Evolutionary conservation across 129 eudicot genomes (phyloP), one percentile per base, ranked within the genome.

Genomic region (Flaveria brownii): DNA sequence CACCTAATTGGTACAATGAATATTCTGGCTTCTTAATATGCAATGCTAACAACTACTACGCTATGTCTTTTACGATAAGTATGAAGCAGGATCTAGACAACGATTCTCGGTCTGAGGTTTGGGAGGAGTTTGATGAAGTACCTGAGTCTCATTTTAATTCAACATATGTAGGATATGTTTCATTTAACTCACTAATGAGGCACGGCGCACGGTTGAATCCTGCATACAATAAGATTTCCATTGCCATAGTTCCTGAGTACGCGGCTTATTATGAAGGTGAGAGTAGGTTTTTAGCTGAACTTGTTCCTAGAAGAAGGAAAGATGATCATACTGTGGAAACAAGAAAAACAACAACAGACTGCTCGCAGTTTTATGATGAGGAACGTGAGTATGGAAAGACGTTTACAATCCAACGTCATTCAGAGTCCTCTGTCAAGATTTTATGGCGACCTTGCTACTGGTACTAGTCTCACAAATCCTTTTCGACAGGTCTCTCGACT

Each of bases 111-210:
- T 6, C 9, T 43, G 73, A 18, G 56, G n/a, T 17, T 45, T 6
- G 16, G 70, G 42, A 9, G 0, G 63, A 30, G 36, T 61, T 15
- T 46, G 28, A 64, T 17, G 72, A 64, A 75, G 47, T 14, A 47
- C 64, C 60, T 1, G 14, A 18, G 17, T 13, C 79, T 62, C 6
- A 26, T 45, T 75, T 25, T 26, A 7, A 30, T 10, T 6, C 36
- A 62, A 47, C 62, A 16, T 74, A 26, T 12, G 72, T 61, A 46
- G 78, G 78, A 46, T 74, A 25, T 61, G 56, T 73, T 59, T 59
- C 78, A 26, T 73, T 57, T 73, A 59, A 22, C 16, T 22, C 56
- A 25, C 42, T 71, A 70, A 70, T 22, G 66, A 46, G 49, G 55
- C 62, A 62, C 6, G 14, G 23, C 7, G 17, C 62, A 26, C 2